Conservation (phyloP, 2,329 filamentous ascomycete species). For the Fusarium camptoceras region DNA sequence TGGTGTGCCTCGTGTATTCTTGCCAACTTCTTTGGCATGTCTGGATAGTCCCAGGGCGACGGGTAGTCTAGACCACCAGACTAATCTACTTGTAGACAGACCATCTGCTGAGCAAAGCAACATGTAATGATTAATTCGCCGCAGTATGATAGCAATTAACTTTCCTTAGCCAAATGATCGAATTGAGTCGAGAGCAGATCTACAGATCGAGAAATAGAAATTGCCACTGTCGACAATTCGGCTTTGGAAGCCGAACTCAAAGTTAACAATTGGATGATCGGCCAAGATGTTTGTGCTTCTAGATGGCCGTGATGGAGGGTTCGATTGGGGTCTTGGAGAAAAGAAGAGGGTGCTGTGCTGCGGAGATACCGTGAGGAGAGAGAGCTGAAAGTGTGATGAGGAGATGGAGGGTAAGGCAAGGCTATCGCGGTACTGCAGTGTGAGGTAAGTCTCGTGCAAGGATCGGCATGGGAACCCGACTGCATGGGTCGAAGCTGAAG, state of each 20-base stretch:
- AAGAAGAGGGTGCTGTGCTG: conserved; percentile 9
- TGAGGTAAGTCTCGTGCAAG: conserved; percentile 8
- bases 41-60: not conserved
- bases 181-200: not conserved
- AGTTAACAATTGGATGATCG: not conserved
- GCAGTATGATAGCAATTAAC: not conserved
- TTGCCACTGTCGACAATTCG: not conserved
- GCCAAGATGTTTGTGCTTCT: not conserved
- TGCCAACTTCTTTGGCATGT: conserved; percentile 1
- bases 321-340: conserved; percentile 37
- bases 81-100: not conserved
- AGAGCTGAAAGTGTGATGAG: conserved; percentile 9
- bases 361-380: conserved; percentile 38
- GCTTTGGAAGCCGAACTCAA: conserved; percentile 10
- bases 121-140: not conserved
- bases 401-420: not conserved
- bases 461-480: conserved; percentile 16
- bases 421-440: not conserved
- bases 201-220: not conserved
- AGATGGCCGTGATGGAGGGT: conserved; percentile 12
- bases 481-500: not conserved
- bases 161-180: not conserved
- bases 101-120: not conserved
- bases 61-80: not conserved
- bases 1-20: conserved; percentile 14